Evolutionary conservation across 179 eudicot species (phyloP), one percentile per base, ranked within the genome.

Genomic region (Pouteria campechiana): DNA sequence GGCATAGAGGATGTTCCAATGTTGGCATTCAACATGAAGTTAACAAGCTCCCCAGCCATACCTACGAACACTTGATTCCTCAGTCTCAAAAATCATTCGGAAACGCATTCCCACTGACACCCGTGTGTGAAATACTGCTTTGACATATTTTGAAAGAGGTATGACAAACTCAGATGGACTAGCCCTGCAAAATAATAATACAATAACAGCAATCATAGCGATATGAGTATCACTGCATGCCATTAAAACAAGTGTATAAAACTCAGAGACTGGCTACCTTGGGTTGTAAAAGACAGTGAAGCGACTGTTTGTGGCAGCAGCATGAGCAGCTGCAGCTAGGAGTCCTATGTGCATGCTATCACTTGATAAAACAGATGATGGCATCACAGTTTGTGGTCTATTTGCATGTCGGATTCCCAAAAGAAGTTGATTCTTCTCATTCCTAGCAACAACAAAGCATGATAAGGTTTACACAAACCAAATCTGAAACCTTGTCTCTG

Each of bases 311-410:
- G 99, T 92, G 8, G 95, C 69, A 73, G 96, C 80, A 52, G 99
- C 99, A 78, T 92, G 99, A 49, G 99, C 92, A 20, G 99, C 99
- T 41, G 99, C 99, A 43, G 99, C 99, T 21, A 92, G 87, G 37
- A 92, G 83, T 41, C 99, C 99, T 35, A 92, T 92, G 68, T 92
- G 99, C 99, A 92, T 92, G 60, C 99, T 92, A 57, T 92, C 99
- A 53, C 96, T 87, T 24, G 99, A 92, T 37, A 92, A 62, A 73
- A 92, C 96, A 63, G 99, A 92, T 27, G 99, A 92, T 41, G 99
- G 99, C 99, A 92, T 92, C 65, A 87, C 94, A 32, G 95, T 92
- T 49, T 92, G 99, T n/a, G 96, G 96, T 29, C 96, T 76, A 57
- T 60, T 79, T 33, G 96, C 96, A 50, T 88, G 96, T 15, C 99